Base-by-base conservation (phyloP, 805 yeast genomes). In the Hemisphaericaspora nanyangensis region DNA sequence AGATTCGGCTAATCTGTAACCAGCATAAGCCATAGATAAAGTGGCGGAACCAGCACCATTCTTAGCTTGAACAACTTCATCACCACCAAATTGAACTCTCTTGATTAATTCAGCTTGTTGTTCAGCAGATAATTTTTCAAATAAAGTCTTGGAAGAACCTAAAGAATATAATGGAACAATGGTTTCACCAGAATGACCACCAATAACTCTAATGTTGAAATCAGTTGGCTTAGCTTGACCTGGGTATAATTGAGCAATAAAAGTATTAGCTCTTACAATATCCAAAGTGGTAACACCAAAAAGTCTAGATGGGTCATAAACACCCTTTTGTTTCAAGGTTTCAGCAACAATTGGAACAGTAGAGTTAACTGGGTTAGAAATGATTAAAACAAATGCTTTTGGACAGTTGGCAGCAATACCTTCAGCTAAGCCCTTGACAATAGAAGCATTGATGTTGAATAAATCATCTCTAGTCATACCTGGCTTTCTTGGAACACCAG, bases 151-250 rank as follows among this genome's bases (percentile, higher is more conserved):
- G 38, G 73, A 55, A 41, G 51, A 43, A 33, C 71, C 65, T 26
- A 67, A 45, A 28, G 89, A 76, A 60, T 82, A 77, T 50, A 89
- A 72, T 39, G 97, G 97, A 30, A 89, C 93, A 57, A 89, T 89
- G 35, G 96, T 89, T 58, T 84, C 91, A 48, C 96, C 96, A 24
- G 95, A 86, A 72, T 89, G 97, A 38, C 97, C 97, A 46, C 96
- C 97, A 50, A 89, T 71, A 38, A 90, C 96, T 16, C 88, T 81
- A 39, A 87, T 70, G 50, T 73, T 74, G 48, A 68, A 73, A 48
- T 74, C 68, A 37, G 85, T 72, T 46, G 78, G 71, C 46, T 68
- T 65, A 39, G 70, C 46, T 22, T 64, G 66, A 17, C 50, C 58
- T 29, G 72, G 69, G 39, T 66, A 65, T 35, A 78, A 63, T 51